Percentiles rank a stretch among this genome's conserved stretches.
phyloP scores from a whole-genome alignment of 2,329 filamentous ascomycete genomes.

The Pleoardoris graminearum region DNA sequence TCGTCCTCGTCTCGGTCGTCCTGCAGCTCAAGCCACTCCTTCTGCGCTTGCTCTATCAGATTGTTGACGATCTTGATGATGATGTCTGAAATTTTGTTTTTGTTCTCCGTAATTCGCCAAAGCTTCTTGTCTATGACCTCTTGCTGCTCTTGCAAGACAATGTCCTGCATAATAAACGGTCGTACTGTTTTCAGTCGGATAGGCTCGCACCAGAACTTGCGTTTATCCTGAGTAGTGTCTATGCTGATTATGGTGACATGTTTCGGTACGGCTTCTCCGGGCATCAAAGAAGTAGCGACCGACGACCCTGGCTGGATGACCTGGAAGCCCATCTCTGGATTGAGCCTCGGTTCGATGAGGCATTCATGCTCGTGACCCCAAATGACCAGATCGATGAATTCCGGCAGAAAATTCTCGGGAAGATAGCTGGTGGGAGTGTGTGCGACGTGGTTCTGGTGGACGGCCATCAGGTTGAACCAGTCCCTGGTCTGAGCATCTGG shows the following conservation, averaged over 20 bases:
- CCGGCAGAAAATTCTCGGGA: constrained; percentile 88
- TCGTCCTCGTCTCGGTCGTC: constrained; percentile 54
- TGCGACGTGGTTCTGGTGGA: constrained; percentile 95
- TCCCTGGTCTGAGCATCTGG: constrained; percentile 78
- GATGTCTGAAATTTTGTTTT: constrained; percentile 75
- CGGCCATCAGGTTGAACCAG: constrained; percentile 94
- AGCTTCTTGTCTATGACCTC: constrained; percentile 76
- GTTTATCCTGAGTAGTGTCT: constrained; percentile 66
- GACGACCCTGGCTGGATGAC: constrained; percentile 98
- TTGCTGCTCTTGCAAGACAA: constrained; percentile 74
- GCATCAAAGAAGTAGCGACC: constrained; percentile 87
- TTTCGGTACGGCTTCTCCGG: constrained; percentile 87
- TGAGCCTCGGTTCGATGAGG: constrained; percentile 78
- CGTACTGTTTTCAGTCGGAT: constrained; percentile 85
- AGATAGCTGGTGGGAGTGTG: constrained; percentile 92
- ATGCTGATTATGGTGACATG: constrained; percentile 85
- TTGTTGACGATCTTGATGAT: constrained; percentile 79
- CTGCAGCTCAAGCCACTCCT: constrained; percentile 80
- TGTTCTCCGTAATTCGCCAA: constrained; percentile 80
- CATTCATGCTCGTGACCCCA: constrained; percentile 99
- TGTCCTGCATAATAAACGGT: constrained; percentile 85
- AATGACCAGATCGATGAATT: constrained; percentile 87
- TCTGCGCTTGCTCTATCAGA: constrained; percentile 82
- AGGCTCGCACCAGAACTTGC: constrained; percentile 60
- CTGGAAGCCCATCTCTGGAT: constrained; percentile 86